Conservation (phyloP, 495 filamentous ascomycete genomes). For the Hypoxylon intermedium region DNA sequence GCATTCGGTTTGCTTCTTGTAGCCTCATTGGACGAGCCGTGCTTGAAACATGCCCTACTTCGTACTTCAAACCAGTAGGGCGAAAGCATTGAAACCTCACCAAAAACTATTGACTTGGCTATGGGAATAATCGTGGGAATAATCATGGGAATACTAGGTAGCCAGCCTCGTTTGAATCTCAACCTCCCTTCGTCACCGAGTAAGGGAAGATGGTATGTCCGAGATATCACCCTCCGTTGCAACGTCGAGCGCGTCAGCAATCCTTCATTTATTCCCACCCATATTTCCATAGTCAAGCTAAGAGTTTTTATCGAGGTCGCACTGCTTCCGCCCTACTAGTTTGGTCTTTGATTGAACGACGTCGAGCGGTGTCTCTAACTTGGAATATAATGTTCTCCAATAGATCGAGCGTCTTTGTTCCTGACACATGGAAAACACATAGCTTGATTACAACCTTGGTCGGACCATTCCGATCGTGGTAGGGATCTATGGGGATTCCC, state of each 20-base stretch:
- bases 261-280: not conserved
- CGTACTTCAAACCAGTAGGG: not conserved
- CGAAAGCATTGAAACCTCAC: not conserved
- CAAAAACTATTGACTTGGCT: not conserved
- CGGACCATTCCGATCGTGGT: conserved; percentile 1
- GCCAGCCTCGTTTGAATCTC: not conserved
- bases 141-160: not conserved
- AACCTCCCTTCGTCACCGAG: not conserved
- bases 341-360: not conserved
- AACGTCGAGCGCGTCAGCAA: not conserved
- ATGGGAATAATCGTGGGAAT: not conserved
- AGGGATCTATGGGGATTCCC: not conserved
- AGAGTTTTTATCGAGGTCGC: not conserved
- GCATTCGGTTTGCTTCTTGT: not conserved
- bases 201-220: not conserved
- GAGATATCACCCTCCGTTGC: not conserved
- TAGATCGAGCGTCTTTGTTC: not conserved
- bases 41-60: not conserved
- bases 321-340: not conserved
- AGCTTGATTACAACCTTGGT: not conserved
- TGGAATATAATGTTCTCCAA: not conserved
- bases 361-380: not conserved
- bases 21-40: not conserved
- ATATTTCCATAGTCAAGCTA: not conserved
- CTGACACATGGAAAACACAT: not conserved